A percentile compares a stretch with the other conserved stretches of the same genome.
Conservation (phyloP, 1,139 yeast species). For the Kodamaea plutei region DNA sequence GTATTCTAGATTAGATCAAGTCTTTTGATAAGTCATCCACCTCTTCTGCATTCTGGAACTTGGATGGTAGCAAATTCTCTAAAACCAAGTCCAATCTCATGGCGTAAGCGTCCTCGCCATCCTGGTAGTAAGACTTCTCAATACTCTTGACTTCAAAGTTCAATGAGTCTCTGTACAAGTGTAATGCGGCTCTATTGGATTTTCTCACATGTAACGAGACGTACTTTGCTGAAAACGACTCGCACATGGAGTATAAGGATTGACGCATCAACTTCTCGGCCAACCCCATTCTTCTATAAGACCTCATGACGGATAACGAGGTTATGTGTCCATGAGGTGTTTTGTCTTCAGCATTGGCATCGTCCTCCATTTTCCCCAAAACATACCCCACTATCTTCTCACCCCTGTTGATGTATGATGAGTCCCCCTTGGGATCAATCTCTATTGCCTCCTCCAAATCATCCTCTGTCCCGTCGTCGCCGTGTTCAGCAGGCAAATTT, state of each 20-base stretch:
- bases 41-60: constrained; percentile 41
- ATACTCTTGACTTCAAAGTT: constrained; percentile 76
- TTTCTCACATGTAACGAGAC: constrained; percentile 93
- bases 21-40: constrained; percentile 51
- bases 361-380: constrained; percentile 95
- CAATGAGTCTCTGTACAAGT: constrained; percentile 82
- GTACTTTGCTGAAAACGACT: constrained; percentile 75
- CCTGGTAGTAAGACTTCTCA: constrained; percentile 87
- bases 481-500: constrained; percentile 26
- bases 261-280: constrained; percentile 94
- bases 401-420: constrained; percentile 56
- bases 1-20: constrained; percentile 21
- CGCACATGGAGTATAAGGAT: constrained; percentile 72
- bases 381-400: constrained; percentile 93
- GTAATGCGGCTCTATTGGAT: constrained; percentile 91
- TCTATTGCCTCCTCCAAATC: constrained; percentile 24
- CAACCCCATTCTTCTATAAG: constrained; percentile 90
- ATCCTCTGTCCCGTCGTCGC: too few relatives aligned
- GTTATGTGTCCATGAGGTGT: constrained; percentile 94
- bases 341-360: constrained; percentile 66
- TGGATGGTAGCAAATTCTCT: constrained; percentile 58
- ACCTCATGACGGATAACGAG: constrained; percentile 89
- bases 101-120: constrained; percentile 98
- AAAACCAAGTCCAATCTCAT: constrained; percentile 69
- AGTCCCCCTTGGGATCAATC: constrained; percentile 47